Conservation (phyloP, 352 stramenopile genomes). For the Thraustochytrium sp. region DNA sequence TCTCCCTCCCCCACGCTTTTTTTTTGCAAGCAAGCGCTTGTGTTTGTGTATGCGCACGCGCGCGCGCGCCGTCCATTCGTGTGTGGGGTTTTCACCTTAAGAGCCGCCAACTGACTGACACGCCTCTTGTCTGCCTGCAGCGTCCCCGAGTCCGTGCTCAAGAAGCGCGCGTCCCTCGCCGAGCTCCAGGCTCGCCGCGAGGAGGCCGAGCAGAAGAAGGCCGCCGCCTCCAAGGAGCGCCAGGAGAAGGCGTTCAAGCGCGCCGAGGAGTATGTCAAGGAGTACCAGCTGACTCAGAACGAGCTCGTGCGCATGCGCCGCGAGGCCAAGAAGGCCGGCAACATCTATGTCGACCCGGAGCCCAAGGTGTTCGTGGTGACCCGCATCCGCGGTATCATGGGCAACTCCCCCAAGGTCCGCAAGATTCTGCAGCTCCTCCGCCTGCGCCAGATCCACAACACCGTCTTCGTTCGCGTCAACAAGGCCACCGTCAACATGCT, state of each 20-base stretch:
- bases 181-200: neutral
- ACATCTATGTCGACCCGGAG: slow-evolving; percentile 94
- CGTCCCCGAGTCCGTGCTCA: slow-evolving; percentile 45
- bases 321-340: slow-evolving; percentile 86
- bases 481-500: slow-evolving; percentile 99
- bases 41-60: too few relatives aligned
- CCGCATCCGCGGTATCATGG: slow-evolving; percentile 96
- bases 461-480: slow-evolving; percentile 98
- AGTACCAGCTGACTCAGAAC: slow-evolving; percentile 91
- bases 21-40: too few relatives aligned
- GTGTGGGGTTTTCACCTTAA: too few relatives aligned
- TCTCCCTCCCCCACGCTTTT: too few relatives aligned
- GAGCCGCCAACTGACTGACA: too few relatives aligned
- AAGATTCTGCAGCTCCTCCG: slow-evolving; percentile 99
- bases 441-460: slow-evolving; percentile 99
- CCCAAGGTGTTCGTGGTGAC: slow-evolving; percentile 96
- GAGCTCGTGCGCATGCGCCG: slow-evolving; percentile 85
- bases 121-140: neutral
- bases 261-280: slow-evolving; percentile 96
- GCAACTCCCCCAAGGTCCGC: slow-evolving; percentile 52
- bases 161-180: slow-evolving; percentile 33
- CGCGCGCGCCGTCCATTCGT: too few relatives aligned
- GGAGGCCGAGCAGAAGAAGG: slow-evolving; percentile 5
- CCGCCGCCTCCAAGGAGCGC: slow-evolving; percentile 30
- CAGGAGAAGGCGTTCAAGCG: slow-evolving; percentile 70